Percentiles rank a stretch among this genome's conserved stretches.
phyloP scores from a whole-genome alignment of 2,329 filamentous ascomycete genomes.

The Geosmithia flava region DNA sequence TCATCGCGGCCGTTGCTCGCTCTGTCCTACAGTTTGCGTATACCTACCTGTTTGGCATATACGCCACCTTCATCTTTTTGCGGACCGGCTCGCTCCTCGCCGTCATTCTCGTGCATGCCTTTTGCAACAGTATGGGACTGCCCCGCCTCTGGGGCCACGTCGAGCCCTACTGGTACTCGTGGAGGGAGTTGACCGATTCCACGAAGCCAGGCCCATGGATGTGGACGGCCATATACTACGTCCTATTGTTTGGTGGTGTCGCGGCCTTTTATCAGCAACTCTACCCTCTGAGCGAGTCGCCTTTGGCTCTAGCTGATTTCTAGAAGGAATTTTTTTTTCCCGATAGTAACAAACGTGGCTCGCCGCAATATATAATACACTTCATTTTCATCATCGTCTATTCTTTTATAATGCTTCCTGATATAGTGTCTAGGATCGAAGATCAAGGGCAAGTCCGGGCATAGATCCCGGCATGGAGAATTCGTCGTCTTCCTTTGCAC shows the following conservation, averaged over 20 bases:
- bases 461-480: conserved; percentile 35
- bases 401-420: not conserved
- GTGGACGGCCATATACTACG: conserved; percentile 75
- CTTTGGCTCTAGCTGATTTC: conserved; percentile 15
- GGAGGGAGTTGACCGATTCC: conserved; percentile 7
- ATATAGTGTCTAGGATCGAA: conserved; percentile 1
- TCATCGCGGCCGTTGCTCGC: conserved; percentile 50
- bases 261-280: conserved; percentile 58
- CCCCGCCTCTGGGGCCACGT: conserved; percentile 77
- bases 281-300: conserved; percentile 55
- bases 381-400: not conserved
- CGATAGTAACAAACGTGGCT: not conserved
- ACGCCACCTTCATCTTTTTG: conserved; percentile 79
- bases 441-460: conserved; percentile 21
- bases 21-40: conserved; percentile 78
- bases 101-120: conserved; percentile 65
- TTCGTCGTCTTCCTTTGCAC: conserved; percentile 22
- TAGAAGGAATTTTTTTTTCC: conserved; percentile 8
- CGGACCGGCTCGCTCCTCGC: conserved; percentile 72
- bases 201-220: conserved; percentile 8
- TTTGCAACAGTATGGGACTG: conserved; percentile 88
- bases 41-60: conserved; percentile 88
- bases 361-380: not conserved
- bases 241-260: conserved; percentile 60
- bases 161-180: conserved; percentile 31